phyloP scores from a whole-genome alignment of 495 filamentous ascomycete species.

The Sabuloglossum arenarium region DNA sequence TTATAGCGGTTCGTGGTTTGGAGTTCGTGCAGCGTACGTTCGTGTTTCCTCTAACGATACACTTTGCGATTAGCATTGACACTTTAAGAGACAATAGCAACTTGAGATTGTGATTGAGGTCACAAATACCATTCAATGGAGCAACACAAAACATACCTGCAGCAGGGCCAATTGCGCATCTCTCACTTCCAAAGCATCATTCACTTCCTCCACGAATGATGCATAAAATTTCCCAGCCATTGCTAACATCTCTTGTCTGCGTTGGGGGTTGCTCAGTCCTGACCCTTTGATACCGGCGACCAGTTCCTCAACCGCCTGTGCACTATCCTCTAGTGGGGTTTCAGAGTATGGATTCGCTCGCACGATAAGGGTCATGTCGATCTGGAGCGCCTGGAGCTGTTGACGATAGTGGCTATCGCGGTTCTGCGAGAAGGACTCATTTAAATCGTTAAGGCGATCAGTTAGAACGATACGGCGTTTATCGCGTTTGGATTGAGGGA shows the following conservation, averaged over 20 bases:
- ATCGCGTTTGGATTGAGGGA: constrained; percentile 61
- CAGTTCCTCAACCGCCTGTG: constrained; percentile 41
- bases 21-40: constrained; percentile 30
- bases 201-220: constrained; percentile 63
- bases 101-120: constrained; percentile 4
- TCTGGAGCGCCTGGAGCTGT: constrained; percentile 70
- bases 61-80: not conserved
- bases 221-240: constrained; percentile 63
- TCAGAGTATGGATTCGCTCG: constrained; percentile 59
- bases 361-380: constrained; percentile 71
- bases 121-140: not conserved
- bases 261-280: constrained; percentile 19
- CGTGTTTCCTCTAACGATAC: constrained; percentile 10
- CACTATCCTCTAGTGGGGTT: constrained; percentile 47
- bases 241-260: constrained; percentile 14
- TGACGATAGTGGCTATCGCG: constrained; percentile 70
- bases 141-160: constrained; percentile 34
- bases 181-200: constrained; percentile 62
- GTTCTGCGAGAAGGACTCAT: constrained; percentile 54
- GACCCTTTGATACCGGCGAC: constrained; percentile 22
- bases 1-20: constrained; percentile 35
- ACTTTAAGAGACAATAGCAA: not conserved
- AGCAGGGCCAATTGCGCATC: constrained; percentile 58
- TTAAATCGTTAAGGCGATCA: constrained; percentile 53
- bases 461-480: constrained; percentile 61